These are phyloP conservation scores for Akanthomyces uredinophilus DNA, from an alignment of 2,329 filamentous ascomycete species.

Conservation along the genomic window DNA sequence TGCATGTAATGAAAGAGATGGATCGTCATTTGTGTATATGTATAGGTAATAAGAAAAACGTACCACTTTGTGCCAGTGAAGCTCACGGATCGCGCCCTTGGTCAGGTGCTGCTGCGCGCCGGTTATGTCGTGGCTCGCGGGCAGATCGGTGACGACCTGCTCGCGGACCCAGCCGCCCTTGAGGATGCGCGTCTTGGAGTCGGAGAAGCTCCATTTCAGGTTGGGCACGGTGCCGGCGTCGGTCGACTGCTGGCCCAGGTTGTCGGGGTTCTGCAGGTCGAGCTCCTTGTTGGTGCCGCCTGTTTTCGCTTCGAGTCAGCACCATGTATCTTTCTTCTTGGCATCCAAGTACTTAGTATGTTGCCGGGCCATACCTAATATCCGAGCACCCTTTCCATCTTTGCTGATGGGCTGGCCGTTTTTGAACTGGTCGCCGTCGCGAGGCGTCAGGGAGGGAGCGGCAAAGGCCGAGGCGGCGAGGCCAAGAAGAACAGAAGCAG, in stretches of 20 bases:
- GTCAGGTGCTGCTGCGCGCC: conserved; percentile 64
- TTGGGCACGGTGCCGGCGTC: conserved; percentile 61
- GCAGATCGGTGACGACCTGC: conserved; percentile 62
- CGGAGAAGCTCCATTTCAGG: conserved; percentile 65
- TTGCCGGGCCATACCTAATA: conserved; percentile 50
- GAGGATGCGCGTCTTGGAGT: conserved; percentile 58
- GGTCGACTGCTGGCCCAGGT: conserved; percentile 56
- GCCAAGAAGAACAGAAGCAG: not conserved
- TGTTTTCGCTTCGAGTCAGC: conserved; percentile 26
- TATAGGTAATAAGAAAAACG: conserved; percentile 24
- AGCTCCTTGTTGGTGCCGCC: conserved; percentile 59
- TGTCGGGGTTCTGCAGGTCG: conserved; percentile 59
- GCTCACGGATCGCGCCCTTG: conserved; percentile 60
- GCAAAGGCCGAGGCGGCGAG: conserved; percentile 15
- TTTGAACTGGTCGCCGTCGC: conserved; percentile 32
- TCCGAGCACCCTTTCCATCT: conserved; percentile 52
- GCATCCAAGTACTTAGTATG: too few species aligned
- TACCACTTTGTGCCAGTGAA: conserved; percentile 65
- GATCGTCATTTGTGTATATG: too few species aligned
- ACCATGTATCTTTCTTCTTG: not conserved
- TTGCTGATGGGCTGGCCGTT: conserved; percentile 53
- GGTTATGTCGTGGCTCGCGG: conserved; percentile 59
- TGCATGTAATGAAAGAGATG: not conserved
- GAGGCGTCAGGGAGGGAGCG: conserved; percentile 20
- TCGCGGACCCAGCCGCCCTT: conserved; percentile 62